These are phyloP conservation scores for Styphnolobium japonicum DNA, from an alignment of 306 rosid genomes.

Conservation along the genomic window DNA sequence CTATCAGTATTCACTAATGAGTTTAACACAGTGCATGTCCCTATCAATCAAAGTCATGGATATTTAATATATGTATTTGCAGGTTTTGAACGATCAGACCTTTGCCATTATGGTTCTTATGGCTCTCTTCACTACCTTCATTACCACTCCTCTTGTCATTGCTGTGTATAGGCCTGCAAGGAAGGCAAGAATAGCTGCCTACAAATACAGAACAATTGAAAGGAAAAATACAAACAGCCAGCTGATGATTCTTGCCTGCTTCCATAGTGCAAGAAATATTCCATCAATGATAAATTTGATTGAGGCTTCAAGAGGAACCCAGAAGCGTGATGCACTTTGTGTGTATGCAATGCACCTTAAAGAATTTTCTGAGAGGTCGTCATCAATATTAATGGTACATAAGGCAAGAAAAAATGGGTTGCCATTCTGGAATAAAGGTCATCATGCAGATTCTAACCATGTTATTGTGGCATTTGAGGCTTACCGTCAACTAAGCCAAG, in stretches of 20 bases:
- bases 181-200: conserved; percentile 37
- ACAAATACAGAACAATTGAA: conserved; percentile 61
- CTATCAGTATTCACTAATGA: neutral
- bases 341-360: conserved; percentile 85
- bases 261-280: conserved; percentile 59
- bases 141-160: conserved; percentile 76
- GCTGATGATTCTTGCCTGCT: conserved; percentile 70
- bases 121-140: conserved; percentile 86
- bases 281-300: conserved; percentile 73
- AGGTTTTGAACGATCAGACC: conserved; percentile 92
- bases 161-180: conserved; percentile 63
- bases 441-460: conserved; percentile 37
- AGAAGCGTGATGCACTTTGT: conserved; percentile 53
- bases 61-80: conserved; percentile 28
- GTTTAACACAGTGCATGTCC: neutral
- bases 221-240: conserved; percentile 52
- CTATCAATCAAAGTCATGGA: neutral
- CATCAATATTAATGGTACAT: conserved; percentile 76
- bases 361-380: conserved; percentile 86
- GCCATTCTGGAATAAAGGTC: conserved; percentile 69
- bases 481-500: conserved; percentile 63
- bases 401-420: conserved; percentile 75
- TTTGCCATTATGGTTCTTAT: conserved; percentile 89
- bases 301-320: conserved; percentile 74
- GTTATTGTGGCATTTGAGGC: conserved; percentile 74